phyloP scores from a whole-genome alignment of 2,329 filamentous ascomycete genomes.

The Aspergillaceae sp. region DNA sequence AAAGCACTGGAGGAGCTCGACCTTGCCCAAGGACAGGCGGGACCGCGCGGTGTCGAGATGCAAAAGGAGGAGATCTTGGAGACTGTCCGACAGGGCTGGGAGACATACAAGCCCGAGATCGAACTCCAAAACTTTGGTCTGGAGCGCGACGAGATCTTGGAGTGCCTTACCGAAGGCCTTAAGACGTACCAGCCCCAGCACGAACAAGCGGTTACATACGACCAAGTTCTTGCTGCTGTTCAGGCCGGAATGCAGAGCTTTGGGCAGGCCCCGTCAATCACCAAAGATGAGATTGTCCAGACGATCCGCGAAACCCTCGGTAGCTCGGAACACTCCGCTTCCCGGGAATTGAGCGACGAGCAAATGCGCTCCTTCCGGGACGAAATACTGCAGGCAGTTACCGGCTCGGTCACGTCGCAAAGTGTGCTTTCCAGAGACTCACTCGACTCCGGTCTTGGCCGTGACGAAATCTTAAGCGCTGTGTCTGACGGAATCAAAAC shows the following conservation, averaged over 20 bases:
- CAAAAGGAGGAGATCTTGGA: conserved; percentile 76
- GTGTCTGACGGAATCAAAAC: conserved; percentile 50
- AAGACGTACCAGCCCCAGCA: conserved; percentile 56
- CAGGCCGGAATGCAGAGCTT: conserved; percentile 80
- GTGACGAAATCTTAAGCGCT: conserved; percentile 50
- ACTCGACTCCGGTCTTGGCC: conserved; percentile 37
- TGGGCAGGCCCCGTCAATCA: conserved; percentile 59
- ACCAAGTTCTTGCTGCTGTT: conserved; percentile 77
- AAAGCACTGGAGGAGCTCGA: conserved; percentile 55
- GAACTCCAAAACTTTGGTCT: conserved; percentile 83
- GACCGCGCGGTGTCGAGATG: conserved; percentile 44
- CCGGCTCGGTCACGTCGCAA: conserved; percentile 21
- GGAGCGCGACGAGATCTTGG: conserved; percentile 80
- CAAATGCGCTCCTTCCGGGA: conserved; percentile 24
- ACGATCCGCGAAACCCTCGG: conserved; percentile 81
- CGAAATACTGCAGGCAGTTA: conserved; percentile 27
- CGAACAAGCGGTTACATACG: conserved; percentile 59
- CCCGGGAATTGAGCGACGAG: conserved; percentile 15
- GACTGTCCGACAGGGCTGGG: conserved; percentile 83
- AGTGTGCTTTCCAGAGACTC: conserved; percentile 22
- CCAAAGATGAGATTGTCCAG: conserved; percentile 73
- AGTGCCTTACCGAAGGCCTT: conserved; percentile 77
- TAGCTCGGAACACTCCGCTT: conserved; percentile 53
- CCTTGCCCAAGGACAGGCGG: conserved; percentile 52
- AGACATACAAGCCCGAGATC: conserved; percentile 88